These are phyloP conservation scores for Lepidium sativum DNA, from an alignment of 345 rosid species.

Conservation along the genomic window DNA sequence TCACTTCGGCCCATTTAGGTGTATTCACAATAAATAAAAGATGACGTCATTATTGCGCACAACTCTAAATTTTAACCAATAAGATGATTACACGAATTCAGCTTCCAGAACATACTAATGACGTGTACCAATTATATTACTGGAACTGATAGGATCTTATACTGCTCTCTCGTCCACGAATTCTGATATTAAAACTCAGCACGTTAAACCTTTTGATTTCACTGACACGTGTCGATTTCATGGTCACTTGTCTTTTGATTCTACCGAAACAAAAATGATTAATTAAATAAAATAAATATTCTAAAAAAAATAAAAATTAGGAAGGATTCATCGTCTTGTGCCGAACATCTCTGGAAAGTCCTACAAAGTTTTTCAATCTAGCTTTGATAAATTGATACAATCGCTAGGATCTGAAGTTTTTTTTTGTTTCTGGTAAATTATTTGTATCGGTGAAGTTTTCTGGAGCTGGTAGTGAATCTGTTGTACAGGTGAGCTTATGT, in stretches of 20 bases:
- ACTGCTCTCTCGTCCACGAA: conserved; percentile 70
- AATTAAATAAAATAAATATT: conserved; percentile 12
- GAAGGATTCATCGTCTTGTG: conserved; percentile 18
- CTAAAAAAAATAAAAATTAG: not conserved
- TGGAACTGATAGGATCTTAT: conserved; percentile 78
- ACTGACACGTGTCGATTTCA: conserved; percentile 47
- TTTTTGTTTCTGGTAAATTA: not conserved
- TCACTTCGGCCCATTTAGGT: too few relatives aligned
- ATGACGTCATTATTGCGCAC: not conserved
- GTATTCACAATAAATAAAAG: not conserved
- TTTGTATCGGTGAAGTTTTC: conserved; percentile 18
- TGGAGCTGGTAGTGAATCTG: conserved; percentile 10
- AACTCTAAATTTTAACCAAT: not conserved
- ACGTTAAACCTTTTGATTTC: conserved; percentile 33
- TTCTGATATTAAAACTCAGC: conserved; percentile 43
- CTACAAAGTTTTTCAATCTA: conserved; percentile 21
- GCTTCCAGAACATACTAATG: not conserved
- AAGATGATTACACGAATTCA: conserved; percentile 20
- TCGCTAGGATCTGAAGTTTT: not conserved
- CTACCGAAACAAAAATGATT: conserved; percentile 8
- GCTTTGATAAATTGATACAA: not conserved
- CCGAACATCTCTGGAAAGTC: conserved; percentile 38
- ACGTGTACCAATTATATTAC: conserved; percentile 61
- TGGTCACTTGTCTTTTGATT: conserved; percentile 23
- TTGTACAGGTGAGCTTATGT: conserved; percentile 31